A percentile compares a stretch with the other conserved stretches of the same genome.
These are phyloP conservation scores for Coemansia furcata DNA, from an alignment of 192 early-diverging fungal genomes.

Conservation along the genomic window DNA sequence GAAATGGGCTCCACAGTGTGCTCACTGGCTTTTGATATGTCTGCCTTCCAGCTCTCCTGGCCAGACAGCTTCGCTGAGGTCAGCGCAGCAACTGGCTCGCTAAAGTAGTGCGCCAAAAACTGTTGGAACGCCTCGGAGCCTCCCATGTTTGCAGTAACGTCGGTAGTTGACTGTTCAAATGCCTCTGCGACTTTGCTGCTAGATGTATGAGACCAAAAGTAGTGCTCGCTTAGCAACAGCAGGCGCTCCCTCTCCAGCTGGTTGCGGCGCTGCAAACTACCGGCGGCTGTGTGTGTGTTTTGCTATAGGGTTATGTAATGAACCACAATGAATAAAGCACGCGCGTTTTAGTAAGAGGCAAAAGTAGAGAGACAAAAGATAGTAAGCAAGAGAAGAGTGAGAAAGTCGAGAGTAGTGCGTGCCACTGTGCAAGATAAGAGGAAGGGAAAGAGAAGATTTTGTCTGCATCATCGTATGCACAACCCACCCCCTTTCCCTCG, in stretches of 20 bases:
- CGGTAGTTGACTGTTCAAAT: conserved; percentile 1
- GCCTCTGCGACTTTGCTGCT: conserved; percentile 13
- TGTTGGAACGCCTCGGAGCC: conserved; percentile 8
- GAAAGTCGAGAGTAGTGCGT: background rate
- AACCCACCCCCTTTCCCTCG: background rate
- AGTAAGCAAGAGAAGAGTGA: background rate
- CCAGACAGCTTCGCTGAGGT: conserved; percentile 4
- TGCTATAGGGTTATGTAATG: conserved; percentile 1
- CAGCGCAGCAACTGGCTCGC: conserved; percentile 15
- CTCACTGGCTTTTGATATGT: background rate
- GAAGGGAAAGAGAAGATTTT: background rate
- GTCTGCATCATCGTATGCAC: conserved; percentile 1
- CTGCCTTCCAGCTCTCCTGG: conserved; percentile 10
- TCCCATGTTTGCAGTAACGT: background rate
- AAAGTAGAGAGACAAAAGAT: background rate
- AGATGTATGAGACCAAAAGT: conserved; percentile 25
- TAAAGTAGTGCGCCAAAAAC: conserved; percentile 23
- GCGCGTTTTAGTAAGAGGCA: background rate
- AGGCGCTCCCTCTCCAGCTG: conserved; percentile 23
- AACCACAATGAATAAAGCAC: background rate
- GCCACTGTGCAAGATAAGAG: background rate
- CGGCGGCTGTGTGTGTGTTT: background rate
- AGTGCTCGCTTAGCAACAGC: conserved; percentile 24
- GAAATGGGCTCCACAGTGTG: background rate
- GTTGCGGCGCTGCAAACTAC: background rate